These are phyloP conservation scores for Helicostylum pulchrum DNA, from an alignment of 192 early-diverging fungal genomes.

Conservation along the genomic window DNA sequence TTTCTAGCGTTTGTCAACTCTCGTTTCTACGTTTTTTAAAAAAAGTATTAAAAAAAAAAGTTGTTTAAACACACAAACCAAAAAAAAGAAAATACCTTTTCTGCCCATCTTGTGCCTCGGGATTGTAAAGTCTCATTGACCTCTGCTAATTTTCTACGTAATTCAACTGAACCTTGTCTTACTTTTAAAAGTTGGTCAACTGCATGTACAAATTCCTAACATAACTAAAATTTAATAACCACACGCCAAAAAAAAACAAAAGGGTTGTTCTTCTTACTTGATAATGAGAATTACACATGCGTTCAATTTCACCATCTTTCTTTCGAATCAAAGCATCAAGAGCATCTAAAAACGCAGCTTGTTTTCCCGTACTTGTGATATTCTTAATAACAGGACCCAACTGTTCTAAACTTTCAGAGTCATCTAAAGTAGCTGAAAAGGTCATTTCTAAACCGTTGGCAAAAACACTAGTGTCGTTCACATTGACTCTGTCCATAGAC, in stretches of 20 bases:
- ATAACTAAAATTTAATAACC: not conserved
- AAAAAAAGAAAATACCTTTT: conserved; percentile 56
- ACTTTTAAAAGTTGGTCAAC: conserved; percentile 97
- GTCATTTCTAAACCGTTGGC: not conserved
- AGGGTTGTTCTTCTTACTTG: conserved; percentile 51
- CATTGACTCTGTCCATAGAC: not conserved
- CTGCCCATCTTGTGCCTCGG: conserved; percentile 73
- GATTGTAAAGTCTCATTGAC: conserved; percentile 85
- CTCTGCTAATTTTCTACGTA: conserved; percentile 81
- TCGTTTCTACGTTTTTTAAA: conserved; percentile 56
- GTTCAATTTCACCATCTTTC: conserved; percentile 96
- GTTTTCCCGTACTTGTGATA: conserved; percentile 80
- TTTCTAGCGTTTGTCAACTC: conserved; percentile 73
- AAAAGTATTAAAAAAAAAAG: not conserved
- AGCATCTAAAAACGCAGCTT: conserved; percentile 85
- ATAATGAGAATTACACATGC: conserved; percentile 94
- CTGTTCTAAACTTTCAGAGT: conserved; percentile 75
- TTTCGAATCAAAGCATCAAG: conserved; percentile 75
- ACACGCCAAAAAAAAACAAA: not conserved
- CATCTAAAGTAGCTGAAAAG: conserved; percentile 30
- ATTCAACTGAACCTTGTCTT: conserved; percentile 75
- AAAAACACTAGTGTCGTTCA: not conserved
- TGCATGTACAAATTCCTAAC: conserved; percentile 86
- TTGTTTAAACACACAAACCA: too few relatives aligned
- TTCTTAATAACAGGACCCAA: conserved; percentile 86